phyloP scores from a whole-genome alignment of 2,329 filamentous ascomycete species.

The Amphichorda felina region DNA sequence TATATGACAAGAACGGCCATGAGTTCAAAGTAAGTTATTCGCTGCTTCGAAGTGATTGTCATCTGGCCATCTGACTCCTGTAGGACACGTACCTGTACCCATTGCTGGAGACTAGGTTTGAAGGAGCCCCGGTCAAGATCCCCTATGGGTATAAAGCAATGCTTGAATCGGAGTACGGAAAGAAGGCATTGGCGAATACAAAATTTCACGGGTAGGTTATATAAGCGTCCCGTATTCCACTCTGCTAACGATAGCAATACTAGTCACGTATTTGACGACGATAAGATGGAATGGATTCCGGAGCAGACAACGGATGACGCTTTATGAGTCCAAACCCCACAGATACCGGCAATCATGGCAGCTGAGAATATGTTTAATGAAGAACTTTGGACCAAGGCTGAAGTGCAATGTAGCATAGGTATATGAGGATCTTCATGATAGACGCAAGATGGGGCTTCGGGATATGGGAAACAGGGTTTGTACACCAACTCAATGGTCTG shows the following conservation, averaged over 20 bases:
- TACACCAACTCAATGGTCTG: too few relatives aligned
- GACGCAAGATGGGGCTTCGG: too few relatives aligned
- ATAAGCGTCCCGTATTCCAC: neutral
- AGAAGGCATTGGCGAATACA: conserved; percentile 35
- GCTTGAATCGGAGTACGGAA: conserved; percentile 44
- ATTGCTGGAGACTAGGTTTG: conserved; percentile 55
- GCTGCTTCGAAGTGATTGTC: neutral
- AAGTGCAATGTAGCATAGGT: too few relatives aligned
- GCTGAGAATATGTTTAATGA: too few relatives aligned
- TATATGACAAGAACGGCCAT: conserved; percentile 39
- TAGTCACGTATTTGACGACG: conserved; percentile 29
- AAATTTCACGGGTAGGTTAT: conserved; percentile 37
- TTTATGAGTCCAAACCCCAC: too few relatives aligned
- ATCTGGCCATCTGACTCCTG: neutral
- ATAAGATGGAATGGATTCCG: conserved; percentile 7
- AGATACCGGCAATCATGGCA: too few relatives aligned
- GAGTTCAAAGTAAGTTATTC: conserved; percentile 33
- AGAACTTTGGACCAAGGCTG: too few relatives aligned
- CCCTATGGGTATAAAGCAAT: conserved; percentile 50
- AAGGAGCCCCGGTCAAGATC: conserved; percentile 54
- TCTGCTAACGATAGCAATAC: conserved; percentile 6
- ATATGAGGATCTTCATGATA: too few relatives aligned
- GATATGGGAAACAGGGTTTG: too few relatives aligned
- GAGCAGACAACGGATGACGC: neutral
- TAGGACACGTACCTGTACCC: conserved; percentile 53